Evolutionary conservation across 805 yeast species (phyloP), one percentile per base, ranked within the genome.

Genomic region (Lachancea dasiensis): DNA sequence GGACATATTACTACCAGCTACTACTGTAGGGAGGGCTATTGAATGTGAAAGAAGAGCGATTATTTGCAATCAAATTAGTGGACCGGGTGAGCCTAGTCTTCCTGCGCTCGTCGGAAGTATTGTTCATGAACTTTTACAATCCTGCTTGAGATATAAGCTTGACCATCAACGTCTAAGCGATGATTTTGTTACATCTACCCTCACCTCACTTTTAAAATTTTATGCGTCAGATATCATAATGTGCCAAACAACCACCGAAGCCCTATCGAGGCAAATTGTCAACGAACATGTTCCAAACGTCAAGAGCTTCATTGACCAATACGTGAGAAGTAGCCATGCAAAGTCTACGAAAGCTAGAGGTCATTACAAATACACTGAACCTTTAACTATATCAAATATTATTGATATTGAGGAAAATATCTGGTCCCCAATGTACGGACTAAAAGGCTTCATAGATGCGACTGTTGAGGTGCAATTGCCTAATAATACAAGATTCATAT

Each of bases 341-440:
- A 40, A 49, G 11, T 41, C 54, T 11, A 33, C 50, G 9, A 40
- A 51, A 13, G 39, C 40, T 19, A 45, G 61, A 16, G 49, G 58
- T 13, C 64, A 10, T 28, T 28, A 60, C 2, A 48, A 59, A 4
- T 46, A 55, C 33, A 60, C 61, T 16, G 57, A 72, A 1, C 61
- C 62, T 8, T 65, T 79, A 28, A 67, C 80, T 0, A 77, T 83
- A 0, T 66, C 75, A 11, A 77, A 80, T 40, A 73, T 87, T 6
- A 64, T 86, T 23, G 95, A 85, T 52, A 75, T 86, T 7, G 99
- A 92, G 59, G 97, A 92, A 51, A 83, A 79, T 49, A 80, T 92
- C 10, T 79, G 95, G 86, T 86, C 97, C 0, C 95, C 97, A 0
- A 72, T 75, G 54, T 87, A 73, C 63, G 99, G 99, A 0, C 61